Evolutionary conservation across 1,284 basidiomycete genomes (phyloP), one percentile per base, ranked within the genome.

Genomic region (Naganishia sp.): DNA sequence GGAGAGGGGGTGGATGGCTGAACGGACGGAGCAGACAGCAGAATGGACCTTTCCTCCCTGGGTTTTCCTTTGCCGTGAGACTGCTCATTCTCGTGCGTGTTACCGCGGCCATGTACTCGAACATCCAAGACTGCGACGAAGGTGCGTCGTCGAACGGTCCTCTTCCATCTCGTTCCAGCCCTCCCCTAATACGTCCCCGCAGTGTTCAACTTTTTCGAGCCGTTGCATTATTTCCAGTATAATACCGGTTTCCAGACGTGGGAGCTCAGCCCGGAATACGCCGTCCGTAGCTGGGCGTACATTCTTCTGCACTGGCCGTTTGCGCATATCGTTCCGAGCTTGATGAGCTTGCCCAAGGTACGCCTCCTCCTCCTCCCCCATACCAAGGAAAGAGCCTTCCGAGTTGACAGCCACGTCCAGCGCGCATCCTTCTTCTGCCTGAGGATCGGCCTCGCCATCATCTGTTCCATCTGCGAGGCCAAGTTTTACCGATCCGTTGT

Each of bases 191-290:
- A 21, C 21, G 13, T 23, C 50, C 36, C 33, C 31, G n/a, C 70
- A 96, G 94, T 95, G 13, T 99, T 89, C 84, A 99, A 99, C 79
- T 99, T 97, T 80, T 99, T 92, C 92, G 96, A 99, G 76, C 95
- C 96, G 25, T 81, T 99, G 42, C 95, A 98, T 79, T 93, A 94
- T 79, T 82, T 94, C 63, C 85, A 87, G 70, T 82, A 87, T 70
- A 90, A 90, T 36, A 83, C 87, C 72, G 92, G 90, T 7, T 98
- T 99, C 79, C 94, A 99, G 80, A 98, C 96, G 1, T 99, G 96
- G 96, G 96, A 99, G 77, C 88, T 92, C 7, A 91, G 94, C 11
- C 94, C 96, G 6, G 81, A 86, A 65, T 97, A 89, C 75, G 88
- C 93, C 6, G 88, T 99, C 70, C 84, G 96, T 68, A 94, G 91